Evolutionary conservation across 1,284 basidiomycete genomes (phyloP), one percentile per base, ranked within the genome.

Genomic region (Tilletia caries): DNA sequence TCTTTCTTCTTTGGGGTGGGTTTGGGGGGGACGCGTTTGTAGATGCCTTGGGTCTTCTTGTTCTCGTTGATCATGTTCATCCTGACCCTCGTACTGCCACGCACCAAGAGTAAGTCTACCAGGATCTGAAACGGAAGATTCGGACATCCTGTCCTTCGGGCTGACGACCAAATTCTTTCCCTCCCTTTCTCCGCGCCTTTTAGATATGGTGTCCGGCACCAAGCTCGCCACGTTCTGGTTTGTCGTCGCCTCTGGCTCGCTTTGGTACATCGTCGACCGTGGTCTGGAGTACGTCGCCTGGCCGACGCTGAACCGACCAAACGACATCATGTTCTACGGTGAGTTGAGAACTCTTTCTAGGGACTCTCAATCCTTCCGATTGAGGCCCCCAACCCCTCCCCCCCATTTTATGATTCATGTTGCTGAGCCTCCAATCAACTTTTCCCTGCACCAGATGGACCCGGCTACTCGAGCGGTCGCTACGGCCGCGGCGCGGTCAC

Each of bases 11-110:
- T 41, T 15, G 37, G 37, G 10, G n/a, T n/a, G n/a, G n/a, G n/a
- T n/a, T n/a, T n/a, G n/a, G n/a, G n/a, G n/a, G n/a, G n/a, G n/a
- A n/a, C n/a, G n/a, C 37, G 10, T 41, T 15, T 41, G 91, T 29
- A 62, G 58, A 89, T 94, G 86, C 95, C 95, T 20, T 92, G 92
- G 75, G 85, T 92, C 43, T 86, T 92, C 25, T 89, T 87, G 27
- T 92, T 94, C 80, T 90, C 93, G 10, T 29, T 78, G 0, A 73
- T 92, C 60, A 92, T 95, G 76, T 91, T 96, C 90, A 27, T 80
- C 46, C 69, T 70, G 25, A 74, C 71, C 52, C 18, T 76, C 27
- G 70, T 79, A 34, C 66, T 81, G 33, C 79, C 79, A 13, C 67
- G 72, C 13, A 67, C 69, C 43, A 27, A 74, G 25, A 68, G 62